These are phyloP conservation scores for Phytophthora tentaculata DNA, from an alignment of 352 stramenopile genomes.

Conservation along the genomic window DNA sequence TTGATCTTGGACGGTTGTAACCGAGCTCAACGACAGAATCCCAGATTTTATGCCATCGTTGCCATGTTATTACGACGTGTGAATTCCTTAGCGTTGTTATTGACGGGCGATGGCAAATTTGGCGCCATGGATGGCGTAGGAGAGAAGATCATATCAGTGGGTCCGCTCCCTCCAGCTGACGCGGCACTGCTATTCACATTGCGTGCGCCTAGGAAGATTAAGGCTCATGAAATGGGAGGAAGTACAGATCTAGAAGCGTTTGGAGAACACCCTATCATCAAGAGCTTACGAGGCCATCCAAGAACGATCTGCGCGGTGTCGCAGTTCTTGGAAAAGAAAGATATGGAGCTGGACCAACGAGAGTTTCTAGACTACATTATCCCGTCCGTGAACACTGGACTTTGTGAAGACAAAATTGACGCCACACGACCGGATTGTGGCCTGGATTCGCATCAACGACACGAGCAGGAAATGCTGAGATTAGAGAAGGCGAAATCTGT, in stretches of 20 bases:
- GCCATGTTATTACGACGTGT: constrained; percentile 68
- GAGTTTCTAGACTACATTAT: constrained; percentile 87
- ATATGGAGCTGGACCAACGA: constrained; percentile 84
- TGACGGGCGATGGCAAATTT: constrained; percentile 78
- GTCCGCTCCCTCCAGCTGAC: constrained; percentile 66
- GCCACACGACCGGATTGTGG: constrained; percentile 3
- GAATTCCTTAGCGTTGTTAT: constrained; percentile 60
- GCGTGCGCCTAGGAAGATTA: constrained; percentile 74
- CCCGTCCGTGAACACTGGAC: constrained; percentile 74
- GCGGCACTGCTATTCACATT: constrained; percentile 80
- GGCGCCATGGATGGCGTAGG: constrained; percentile 80
- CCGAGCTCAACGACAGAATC: constrained; percentile 47
- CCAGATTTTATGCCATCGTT: constrained; percentile 53
- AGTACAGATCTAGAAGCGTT: constrained; percentile 66
- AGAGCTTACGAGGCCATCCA: constrained; percentile 64
- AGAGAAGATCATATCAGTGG: constrained; percentile 79
- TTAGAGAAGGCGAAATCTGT: constrained; percentile 12
- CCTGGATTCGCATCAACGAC: constrained; percentile 14
- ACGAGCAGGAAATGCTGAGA: constrained; percentile 15
- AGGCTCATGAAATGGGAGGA: constrained; percentile 81
- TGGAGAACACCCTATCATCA: constrained; percentile 70
- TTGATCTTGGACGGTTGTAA: constrained; percentile 86
- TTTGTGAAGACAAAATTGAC: constrained; percentile 48
- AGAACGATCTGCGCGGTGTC: constrained; percentile 80
- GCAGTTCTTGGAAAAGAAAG: constrained; percentile 83